These are phyloP conservation scores for Alternaria arbusti DNA, from an alignment of 2,329 filamentous ascomycete species.

Conservation along the genomic window DNA sequence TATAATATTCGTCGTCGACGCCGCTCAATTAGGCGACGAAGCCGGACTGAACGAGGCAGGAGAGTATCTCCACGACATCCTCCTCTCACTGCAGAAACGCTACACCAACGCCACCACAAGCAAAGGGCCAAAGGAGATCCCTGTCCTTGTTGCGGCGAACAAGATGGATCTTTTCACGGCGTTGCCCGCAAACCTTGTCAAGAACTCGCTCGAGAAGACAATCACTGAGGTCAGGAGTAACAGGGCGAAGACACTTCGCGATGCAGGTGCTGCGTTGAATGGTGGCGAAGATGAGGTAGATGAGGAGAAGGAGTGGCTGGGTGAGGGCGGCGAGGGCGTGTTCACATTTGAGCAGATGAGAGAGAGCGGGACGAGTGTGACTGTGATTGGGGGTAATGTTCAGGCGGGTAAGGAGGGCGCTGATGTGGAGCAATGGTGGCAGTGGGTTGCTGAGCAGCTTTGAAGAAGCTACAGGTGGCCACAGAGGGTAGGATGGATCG, in stretches of 20 bases:
- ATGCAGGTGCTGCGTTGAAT: slow-evolving; percentile 76
- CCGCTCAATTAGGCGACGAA: slow-evolving; percentile 59
- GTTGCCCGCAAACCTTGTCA: slow-evolving; percentile 78
- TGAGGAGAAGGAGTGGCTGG: slow-evolving; percentile 78
- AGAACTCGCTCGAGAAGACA: slow-evolving; percentile 77
- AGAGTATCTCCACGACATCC: slow-evolving; percentile 84
- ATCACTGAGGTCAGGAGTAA: slow-evolving; percentile 78
- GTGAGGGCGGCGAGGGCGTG: slow-evolving; percentile 75
- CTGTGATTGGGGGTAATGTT: slow-evolving; percentile 78
- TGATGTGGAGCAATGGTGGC: slow-evolving; percentile 85
- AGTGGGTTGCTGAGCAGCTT: slow-evolving; percentile 82
- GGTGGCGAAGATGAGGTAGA: slow-evolving; percentile 61
- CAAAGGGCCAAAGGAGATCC: slow-evolving; percentile 66
- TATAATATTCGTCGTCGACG: slow-evolving; percentile 88
- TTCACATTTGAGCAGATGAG: slow-evolving; percentile 85
- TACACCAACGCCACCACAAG: slow-evolving; percentile 63
- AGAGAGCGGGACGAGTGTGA: slow-evolving; percentile 80
- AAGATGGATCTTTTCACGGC: slow-evolving; percentile 97
- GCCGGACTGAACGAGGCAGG: slow-evolving; percentile 72
- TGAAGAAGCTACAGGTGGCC: slow-evolving; percentile 45
- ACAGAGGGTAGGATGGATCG: background rate
- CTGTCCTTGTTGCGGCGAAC: slow-evolving; percentile 87
- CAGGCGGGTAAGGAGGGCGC: slow-evolving; percentile 63
- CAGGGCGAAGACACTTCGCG: slow-evolving; percentile 77
- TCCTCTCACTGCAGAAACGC: slow-evolving; percentile 82